phyloP scores from a whole-genome alignment of 495 filamentous ascomycete species.

The Durotheca rogersii region DNA sequence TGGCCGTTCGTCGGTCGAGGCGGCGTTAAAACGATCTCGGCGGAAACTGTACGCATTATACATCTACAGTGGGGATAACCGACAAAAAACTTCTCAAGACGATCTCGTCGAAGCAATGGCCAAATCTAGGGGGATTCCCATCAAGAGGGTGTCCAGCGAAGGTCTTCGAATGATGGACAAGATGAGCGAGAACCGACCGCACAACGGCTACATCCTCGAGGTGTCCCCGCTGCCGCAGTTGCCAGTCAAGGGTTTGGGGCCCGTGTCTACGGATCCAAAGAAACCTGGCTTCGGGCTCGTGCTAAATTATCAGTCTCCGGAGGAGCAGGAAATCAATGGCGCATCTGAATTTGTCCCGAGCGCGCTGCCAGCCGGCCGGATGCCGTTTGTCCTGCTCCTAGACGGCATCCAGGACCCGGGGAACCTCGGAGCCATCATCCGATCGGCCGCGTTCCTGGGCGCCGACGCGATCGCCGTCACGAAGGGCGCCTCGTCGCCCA shows the following conservation, averaged over 20 bases:
- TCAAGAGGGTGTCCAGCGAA: conserved; percentile 51
- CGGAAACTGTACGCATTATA: conserved; percentile 85
- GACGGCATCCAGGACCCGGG: conserved; percentile 86
- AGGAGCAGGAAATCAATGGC: conserved; percentile 73
- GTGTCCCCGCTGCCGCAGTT: conserved; percentile 75
- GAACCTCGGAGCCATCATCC: conserved; percentile 86
- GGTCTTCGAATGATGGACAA: conserved; percentile 72
- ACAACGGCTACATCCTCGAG: conserved; percentile 90
- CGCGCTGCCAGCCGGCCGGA: conserved; percentile 50
- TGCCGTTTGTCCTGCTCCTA: conserved; percentile 76
- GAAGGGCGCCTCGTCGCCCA: conserved; percentile 63
- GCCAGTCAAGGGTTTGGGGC: conserved; percentile 62
- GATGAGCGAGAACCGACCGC: conserved; percentile 78
- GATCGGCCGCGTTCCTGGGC: conserved; percentile 82
- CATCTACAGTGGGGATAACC: conserved; percentile 60
- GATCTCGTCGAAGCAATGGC: conserved; percentile 59
- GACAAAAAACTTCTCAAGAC: conserved; percentile 44
- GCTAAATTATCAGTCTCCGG: conserved; percentile 66
- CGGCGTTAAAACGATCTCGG: conserved; percentile 66
- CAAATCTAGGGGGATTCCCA: conserved; percentile 50
- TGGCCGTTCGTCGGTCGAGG: conserved; percentile 76
- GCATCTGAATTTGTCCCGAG: conserved; percentile 44
- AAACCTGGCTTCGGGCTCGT: conserved; percentile 55
- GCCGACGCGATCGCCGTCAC: conserved; percentile 73
- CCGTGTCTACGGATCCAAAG: conserved; percentile 42